Conservation (phyloP, 345 rosid species). For the Dipteronia dyeriana region DNA sequence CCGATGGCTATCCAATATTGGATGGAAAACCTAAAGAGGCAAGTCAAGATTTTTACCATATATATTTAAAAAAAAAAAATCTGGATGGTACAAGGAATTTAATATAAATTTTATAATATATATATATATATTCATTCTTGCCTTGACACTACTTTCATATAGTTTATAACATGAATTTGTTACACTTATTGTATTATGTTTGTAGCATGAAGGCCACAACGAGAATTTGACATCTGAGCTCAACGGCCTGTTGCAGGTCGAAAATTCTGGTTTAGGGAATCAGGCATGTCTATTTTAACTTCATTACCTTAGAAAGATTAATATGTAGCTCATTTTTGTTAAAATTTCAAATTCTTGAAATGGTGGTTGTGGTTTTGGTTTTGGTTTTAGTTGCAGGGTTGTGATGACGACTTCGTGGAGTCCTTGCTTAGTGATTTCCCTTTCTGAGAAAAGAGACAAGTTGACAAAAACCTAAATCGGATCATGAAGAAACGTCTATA, state of each 20-base stretch:
- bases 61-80: too few relatives aligned
- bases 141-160: too few relatives aligned
- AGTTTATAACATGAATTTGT: neutral
- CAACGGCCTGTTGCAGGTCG: neutral
- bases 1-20: constrained; percentile 10
- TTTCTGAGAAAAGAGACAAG: neutral
- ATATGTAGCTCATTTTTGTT: neutral
- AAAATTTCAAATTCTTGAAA: neutral
- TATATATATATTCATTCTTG: too few relatives aligned
- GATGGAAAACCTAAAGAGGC: constrained; percentile 14
- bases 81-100: neutral
- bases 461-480: neutral
- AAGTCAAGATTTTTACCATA: neutral
- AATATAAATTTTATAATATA: neutral
- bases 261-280: neutral
- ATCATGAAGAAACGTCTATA: neutral
- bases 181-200: neutral
- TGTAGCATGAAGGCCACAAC: neutral
- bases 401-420: constrained; percentile 23
- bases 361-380: neutral
- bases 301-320: neutral
- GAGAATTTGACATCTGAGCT: neutral
- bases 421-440: constrained; percentile 10
- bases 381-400: constrained; percentile 17
- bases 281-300: neutral